Conservation (phyloP, 768 basidiomycete species). For the Tylopilus sp. region DNA sequence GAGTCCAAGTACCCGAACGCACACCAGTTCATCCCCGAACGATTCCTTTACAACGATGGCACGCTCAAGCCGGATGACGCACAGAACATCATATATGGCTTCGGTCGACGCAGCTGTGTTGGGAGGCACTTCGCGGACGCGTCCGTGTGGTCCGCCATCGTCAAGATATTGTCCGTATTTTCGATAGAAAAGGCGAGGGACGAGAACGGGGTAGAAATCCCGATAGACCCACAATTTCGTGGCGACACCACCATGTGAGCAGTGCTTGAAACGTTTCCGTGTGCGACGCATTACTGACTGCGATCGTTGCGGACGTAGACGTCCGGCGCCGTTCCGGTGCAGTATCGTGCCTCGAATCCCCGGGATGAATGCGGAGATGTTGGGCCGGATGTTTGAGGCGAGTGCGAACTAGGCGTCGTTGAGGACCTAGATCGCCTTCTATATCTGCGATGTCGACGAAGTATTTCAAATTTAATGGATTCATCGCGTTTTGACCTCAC, state of each 20-base stretch:
- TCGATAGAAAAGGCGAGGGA: slow-evolving; percentile 16
- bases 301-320: not conserved
- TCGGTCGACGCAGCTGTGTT: slow-evolving; percentile 30
- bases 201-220: slow-evolving; percentile 18
- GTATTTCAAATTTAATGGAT: no score
- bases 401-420: slow-evolving; percentile 12
- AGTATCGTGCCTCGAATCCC: not conserved
- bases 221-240: slow-evolving; percentile 11
- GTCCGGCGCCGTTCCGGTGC: slow-evolving; percentile 17
- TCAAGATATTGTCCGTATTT: slow-evolving; percentile 16
- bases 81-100: slow-evolving; percentile 20
- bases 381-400: slow-evolving; percentile 12
- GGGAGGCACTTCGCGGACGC: slow-evolving; percentile 26
- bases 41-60: slow-evolving; percentile 33
- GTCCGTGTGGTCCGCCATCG: slow-evolving; percentile 25
- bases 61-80: slow-evolving; percentile 13
- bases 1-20: slow-evolving; percentile 37
- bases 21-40: slow-evolving; percentile 38
- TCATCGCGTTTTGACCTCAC: no score
- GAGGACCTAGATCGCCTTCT: not conserved
- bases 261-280: no score
- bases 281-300: not conserved
- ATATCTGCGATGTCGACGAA: no score
- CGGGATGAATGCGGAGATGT: not conserved
- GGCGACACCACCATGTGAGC: slow-evolving; percentile 12